Evolutionary conservation across 805 yeast genomes (phyloP), one percentile per base, ranked within the genome.

Genomic region (Limtongozyma cylindracea): DNA sequence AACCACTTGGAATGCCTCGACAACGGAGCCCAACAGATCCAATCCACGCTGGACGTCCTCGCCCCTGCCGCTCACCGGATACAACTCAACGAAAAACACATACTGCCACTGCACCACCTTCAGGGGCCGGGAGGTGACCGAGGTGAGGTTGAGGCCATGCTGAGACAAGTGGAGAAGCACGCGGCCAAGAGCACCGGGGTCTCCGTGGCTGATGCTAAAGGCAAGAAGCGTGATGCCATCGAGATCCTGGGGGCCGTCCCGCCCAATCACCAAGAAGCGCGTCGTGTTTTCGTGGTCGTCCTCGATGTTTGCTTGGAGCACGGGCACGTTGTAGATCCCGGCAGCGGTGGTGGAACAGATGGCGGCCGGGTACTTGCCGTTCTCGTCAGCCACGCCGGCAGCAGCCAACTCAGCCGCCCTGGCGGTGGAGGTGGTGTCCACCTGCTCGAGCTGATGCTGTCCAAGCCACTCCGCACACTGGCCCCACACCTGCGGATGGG

Each of bases 401-500:
- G n/a, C n/a, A n/a, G n/a, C n/a, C 20, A 58, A 40, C 29, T 64
- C 64, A 1, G 88, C 94, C 1, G 94, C 96, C 31, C 60, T 61
- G 0, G 93, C 71, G 0, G 96, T 84, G 0, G 94, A 77, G 24
- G 19, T 5, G 6, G 6, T 5, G 6, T 13, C n/a, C 5, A 9
- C 18, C 5, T 17, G 5, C 5, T n/a, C 36, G 26, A 37, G 49
- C 28, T 11, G 48, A 37, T 21, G 31, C 22, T 16, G 29, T 22
- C n/a, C 17, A 19, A 73, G 38, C 47, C 74, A 88, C 12, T 47
- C 39, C 3, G 56, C 48, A 22, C 76, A 69, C 39, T 84, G 98
- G 7, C 94, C 91, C 98, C 98, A 84, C 1, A 82, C 98, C 41
- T 84, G 98, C 2, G 98, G 95, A 43, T 84, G 98, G 3, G 94